Percentiles rank a stretch among this genome's conserved stretches.
phyloP scores from a whole-genome alignment of 441 rosid species.

The Sinapis alba region DNA sequence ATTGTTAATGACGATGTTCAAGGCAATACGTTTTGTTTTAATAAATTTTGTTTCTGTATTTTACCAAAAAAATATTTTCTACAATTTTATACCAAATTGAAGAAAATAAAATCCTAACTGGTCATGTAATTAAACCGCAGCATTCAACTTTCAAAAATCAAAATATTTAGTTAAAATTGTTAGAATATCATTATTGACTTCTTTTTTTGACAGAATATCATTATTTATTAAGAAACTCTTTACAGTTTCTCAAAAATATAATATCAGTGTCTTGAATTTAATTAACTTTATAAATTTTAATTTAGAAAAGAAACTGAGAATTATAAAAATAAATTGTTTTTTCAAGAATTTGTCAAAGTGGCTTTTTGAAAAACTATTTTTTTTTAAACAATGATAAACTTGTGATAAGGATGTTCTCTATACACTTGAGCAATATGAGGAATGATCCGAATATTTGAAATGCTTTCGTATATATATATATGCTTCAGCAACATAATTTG shows the following conservation, averaged over 20 bases:
- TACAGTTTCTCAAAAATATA: background rate
- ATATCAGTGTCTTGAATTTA: background rate
- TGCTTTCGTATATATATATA: background rate
- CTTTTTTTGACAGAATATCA: too few relatives aligned
- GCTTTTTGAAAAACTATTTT: background rate
- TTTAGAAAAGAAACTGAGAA: background rate
- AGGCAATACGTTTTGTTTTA: background rate
- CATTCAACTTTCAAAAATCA: background rate
- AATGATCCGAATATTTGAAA: background rate
- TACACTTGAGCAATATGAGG: background rate
- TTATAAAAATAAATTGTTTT: background rate
- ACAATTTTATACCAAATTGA: background rate
- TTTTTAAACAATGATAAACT: background rate
- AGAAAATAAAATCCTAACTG: background rate
- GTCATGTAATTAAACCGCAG: background rate
- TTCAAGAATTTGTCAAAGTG: background rate
- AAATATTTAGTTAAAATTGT: background rate
- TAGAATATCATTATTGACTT: background rate
- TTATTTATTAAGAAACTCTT: background rate
- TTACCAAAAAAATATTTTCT: background rate
- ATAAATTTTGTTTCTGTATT: background rate
- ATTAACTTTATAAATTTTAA: background rate
- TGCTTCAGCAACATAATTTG: background rate
- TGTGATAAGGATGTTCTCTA: background rate
- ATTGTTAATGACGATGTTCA: background rate